Conservation (phyloP, 202 grass and related monocot species). For the Eragrostis tef region DNA sequence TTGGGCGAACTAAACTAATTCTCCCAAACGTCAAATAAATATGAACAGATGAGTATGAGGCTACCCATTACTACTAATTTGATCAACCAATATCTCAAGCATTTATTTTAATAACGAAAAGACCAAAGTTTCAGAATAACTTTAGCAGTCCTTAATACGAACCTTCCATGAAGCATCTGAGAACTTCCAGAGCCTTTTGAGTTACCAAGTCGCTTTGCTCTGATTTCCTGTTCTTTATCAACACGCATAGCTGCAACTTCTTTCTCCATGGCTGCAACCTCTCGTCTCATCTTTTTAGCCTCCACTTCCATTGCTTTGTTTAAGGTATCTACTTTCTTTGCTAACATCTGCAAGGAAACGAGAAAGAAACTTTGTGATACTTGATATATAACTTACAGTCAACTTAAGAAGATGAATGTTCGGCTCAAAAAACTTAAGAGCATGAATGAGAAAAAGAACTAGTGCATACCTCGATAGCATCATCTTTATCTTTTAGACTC, state of each 20-base stretch:
- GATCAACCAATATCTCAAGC: constrained; percentile 26
- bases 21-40: no score
- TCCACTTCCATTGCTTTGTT: constrained; percentile 99
- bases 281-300: constrained; percentile 97
- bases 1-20: no score
- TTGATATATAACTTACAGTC: background rate
- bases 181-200: constrained; percentile 73
- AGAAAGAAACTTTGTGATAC: constrained; percentile 38
- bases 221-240: constrained; percentile 81
- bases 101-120: constrained; percentile 24
- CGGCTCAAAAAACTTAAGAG: no score
- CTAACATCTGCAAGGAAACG: constrained; percentile 64
- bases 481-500: constrained; percentile 85
- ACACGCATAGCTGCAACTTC: constrained; percentile 93
- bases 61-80: background rate
- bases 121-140: background rate
- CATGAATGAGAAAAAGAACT: constrained; percentile 46
- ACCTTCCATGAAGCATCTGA: constrained; percentile 63
- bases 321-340: constrained; percentile 87
- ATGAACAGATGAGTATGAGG: no score
- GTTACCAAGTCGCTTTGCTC: constrained; percentile 67
- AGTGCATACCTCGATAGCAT: constrained; percentile 74
- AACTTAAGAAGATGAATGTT: no score
- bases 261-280: constrained; percentile 93
- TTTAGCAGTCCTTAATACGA: constrained; percentile 22